phyloP scores from a whole-genome alignment of 2,329 filamentous ascomycete genomes.

The Trichocomaceae sp. region DNA sequence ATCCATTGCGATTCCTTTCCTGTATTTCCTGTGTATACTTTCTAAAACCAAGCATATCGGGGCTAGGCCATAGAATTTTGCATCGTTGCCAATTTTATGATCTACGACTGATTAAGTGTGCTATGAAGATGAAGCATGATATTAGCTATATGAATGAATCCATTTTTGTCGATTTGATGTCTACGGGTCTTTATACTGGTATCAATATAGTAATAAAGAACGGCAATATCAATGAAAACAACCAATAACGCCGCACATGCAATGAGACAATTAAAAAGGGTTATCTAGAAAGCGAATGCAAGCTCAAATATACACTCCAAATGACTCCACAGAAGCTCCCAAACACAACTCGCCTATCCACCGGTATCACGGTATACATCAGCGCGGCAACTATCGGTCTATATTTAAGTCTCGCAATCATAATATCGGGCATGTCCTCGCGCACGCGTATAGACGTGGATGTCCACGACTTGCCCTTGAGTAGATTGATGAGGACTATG shows the following conservation, averaged over 20 bases:
- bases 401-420: constrained; percentile 63
- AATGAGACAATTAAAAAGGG: neutral
- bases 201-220: neutral
- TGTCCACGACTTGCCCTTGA: constrained; percentile 24
- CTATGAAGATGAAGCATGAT: neutral
- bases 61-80: neutral
- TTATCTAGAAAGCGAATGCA: constrained; percentile 37
- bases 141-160: too few relatives aligned
- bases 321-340: constrained; percentile 64
- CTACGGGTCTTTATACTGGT: neutral
- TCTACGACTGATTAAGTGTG: neutral
- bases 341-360: constrained; percentile 63
- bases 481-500: constrained; percentile 47
- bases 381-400: constrained; percentile 65
- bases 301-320: constrained; percentile 70
- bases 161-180: neutral
- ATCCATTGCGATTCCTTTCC: neutral
- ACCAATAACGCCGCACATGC: neutral
- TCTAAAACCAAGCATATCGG: neutral
- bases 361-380: constrained; percentile 66
- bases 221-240: neutral
- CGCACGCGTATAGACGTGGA: constrained; percentile 6
- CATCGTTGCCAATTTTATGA: neutral
- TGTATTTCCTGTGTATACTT: neutral
- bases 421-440: constrained; percentile 34